Evolutionary conservation across 768 basidiomycete genomes (phyloP).

Genomic region (Termitomyces heimii): DNA sequence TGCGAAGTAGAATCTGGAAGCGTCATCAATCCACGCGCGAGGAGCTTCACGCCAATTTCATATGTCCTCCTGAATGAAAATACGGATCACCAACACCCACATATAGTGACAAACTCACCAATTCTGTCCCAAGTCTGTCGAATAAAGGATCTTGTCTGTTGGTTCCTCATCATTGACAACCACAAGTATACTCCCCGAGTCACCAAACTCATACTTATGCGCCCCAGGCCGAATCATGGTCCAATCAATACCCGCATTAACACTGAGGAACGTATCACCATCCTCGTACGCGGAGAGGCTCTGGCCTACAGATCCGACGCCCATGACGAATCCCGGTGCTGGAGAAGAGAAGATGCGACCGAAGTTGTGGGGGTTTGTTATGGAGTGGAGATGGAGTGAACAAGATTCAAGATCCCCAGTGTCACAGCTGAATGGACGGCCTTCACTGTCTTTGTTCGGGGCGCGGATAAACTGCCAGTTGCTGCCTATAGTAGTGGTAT

Average conservation of each 20-base stretch:
- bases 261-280: slow-evolving; percentile 90
- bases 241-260: slow-evolving; percentile 87
- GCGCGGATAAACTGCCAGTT: slow-evolving; percentile 68
- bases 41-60: slow-evolving; percentile 62
- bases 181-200: slow-evolving; percentile 75
- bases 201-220: slow-evolving; percentile 96
- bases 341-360: slow-evolving; percentile 93
- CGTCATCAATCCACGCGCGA: slow-evolving; percentile 76
- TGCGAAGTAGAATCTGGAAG: slow-evolving; percentile 95
- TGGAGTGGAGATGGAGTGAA: slow-evolving; percentile 88
- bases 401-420: slow-evolving; percentile 52
- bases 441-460: slow-evolving; percentile 52
- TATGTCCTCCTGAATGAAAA: slow-evolving; percentile 53
- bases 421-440: slow-evolving; percentile 60
- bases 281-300: slow-evolving; percentile 69
- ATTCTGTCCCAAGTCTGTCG: slow-evolving; percentile 71
- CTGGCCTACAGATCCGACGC: slow-evolving; percentile 85
- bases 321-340: slow-evolving; percentile 94
- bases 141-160: slow-evolving; percentile 67
- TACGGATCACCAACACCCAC: neutral
- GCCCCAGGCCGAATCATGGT: slow-evolving; percentile 67
- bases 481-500: slow-evolving; percentile 34
- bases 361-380: slow-evolving; percentile 88
- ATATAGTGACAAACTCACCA: slow-evolving; percentile 47
- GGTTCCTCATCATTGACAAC: slow-evolving; percentile 81